A percentile compares a stretch with the other conserved stretches of the same genome.
Conservation (phyloP, 2,329 filamentous ascomycete species). For the Microsporum ferrugineum region DNA sequence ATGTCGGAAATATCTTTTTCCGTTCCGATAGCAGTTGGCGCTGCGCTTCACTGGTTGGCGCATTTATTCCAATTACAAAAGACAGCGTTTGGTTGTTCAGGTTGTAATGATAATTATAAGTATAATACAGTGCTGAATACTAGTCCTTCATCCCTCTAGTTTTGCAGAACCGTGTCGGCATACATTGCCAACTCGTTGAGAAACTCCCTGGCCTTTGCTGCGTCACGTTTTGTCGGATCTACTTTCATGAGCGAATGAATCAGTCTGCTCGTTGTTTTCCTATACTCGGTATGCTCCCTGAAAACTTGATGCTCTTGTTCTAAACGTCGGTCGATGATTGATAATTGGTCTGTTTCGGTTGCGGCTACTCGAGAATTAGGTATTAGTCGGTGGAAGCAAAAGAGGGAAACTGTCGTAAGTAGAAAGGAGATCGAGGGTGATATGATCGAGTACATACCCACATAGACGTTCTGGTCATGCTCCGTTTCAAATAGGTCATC, state of each 20-base stretch:
- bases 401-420: not conserved
- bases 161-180: not conserved
- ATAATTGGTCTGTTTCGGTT: not conserved
- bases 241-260: not conserved
- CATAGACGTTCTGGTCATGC: not conserved
- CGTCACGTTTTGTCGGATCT: not conserved
- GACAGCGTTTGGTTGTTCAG: no score
- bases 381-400: not conserved
- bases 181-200: not conserved
- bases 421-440: not conserved
- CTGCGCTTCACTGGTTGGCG: no score
- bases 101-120: no score
- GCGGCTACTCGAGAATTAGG: not conserved
- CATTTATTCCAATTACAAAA: no score
- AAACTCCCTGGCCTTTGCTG: not conserved
- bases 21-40: no score
- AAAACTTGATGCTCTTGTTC: not conserved
- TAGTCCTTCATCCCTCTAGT: no score
- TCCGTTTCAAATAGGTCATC: not conserved
- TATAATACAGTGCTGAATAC: no score
- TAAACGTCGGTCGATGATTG: not conserved
- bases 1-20: no score
- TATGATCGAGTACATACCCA: not conserved
- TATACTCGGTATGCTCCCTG: not conserved
- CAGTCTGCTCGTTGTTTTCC: not conserved